Conservation (phyloP, 176 grass and related monocot species). For the Juncus effusus region DNA sequence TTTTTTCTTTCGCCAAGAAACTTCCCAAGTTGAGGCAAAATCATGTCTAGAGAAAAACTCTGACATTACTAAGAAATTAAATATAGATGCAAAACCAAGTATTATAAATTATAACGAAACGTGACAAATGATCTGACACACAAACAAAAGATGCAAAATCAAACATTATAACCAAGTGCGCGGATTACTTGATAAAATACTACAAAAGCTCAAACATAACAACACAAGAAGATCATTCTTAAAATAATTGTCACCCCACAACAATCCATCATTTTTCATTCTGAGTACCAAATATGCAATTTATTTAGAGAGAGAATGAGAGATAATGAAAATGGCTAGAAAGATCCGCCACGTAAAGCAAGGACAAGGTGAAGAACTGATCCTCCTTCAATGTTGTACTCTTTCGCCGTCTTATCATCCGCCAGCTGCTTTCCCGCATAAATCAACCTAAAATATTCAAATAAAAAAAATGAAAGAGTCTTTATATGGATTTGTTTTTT, state of each 20-base stretch:
- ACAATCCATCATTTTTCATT: slow-evolving; percentile 1
- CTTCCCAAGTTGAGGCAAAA: too few relatives aligned
- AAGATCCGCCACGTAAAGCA: slow-evolving; percentile 84
- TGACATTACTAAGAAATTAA: too few relatives aligned
- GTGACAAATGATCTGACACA: too few relatives aligned
- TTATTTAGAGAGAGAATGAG: neutral
- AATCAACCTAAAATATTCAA: slow-evolving; percentile 51
- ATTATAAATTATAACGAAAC: too few relatives aligned
- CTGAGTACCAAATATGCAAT: slow-evolving; percentile 16
- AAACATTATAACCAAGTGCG: too few relatives aligned
- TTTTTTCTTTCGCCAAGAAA: too few relatives aligned
- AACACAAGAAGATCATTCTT: neutral
- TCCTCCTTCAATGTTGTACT: slow-evolving; percentile 97
- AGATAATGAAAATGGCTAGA: neutral
- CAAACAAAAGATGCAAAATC: too few relatives aligned
- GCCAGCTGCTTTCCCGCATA: slow-evolving; percentile 98
- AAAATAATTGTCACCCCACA: slow-evolving; percentile 11
- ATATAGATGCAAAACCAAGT: too few relatives aligned
- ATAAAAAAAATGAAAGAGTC: neutral
- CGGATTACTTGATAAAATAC: too few relatives aligned
- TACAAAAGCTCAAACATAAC: too few relatives aligned
- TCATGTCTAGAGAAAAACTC: too few relatives aligned
- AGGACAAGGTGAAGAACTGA: slow-evolving; percentile 98
- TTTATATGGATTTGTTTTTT: neutral
- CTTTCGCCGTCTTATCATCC: slow-evolving; percentile 97